Evolutionary conservation across 2,329 filamentous ascomycete genomes (phyloP), one percentile per base, ranked within the genome.

Genomic region (Metarhizium rileyi): DNA sequence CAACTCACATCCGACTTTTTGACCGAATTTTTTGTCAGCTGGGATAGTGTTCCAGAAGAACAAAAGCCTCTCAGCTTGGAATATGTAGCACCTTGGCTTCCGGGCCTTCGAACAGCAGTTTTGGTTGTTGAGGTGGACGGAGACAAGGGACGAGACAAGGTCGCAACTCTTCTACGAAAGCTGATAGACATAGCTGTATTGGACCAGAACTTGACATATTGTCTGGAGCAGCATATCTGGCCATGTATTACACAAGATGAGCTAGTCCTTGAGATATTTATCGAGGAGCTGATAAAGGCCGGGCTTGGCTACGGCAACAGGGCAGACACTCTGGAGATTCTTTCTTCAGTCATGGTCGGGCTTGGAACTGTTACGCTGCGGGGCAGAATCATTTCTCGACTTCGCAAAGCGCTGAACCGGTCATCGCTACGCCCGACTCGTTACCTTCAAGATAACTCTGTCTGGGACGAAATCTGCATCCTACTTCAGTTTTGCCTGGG

Each of bases 1-100:
- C 81, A 84, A 56, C 70, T 86, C 7, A 86, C 83, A 1, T 76
- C 75, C 7, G 83, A 86, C 58, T 86, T 86, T 57, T 59, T 86
- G 36, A 84, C 82, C n/a, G 83, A 86, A 57, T 86, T 86, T 59
- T 86, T 86, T 51, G 80, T 84, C 23, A 80, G 82, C 18, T 86
- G 83, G 83, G 81, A 84, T 55, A 84, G 81, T 57, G 82, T 85
- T 56, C 75, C 79, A 1, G 77, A 83, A 30, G 78, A 84, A 50
- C 83, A 86, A 59, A 80, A 83, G 55, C 79, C 81, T 1, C 61
- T 86, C 23, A 83, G 81, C 55, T 69, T 86, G 27, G 77, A 81
- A 5, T 86, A 86, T 59, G 83, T 86, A 78, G 78, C 81, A 5
- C 83, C 83, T 2, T 86, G 83, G 83, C 68, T 86, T 35, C 71